Base-by-base conservation (phyloP, 2,329 filamentous ascomycete genomes). In the Talaromyces sp. region DNA sequence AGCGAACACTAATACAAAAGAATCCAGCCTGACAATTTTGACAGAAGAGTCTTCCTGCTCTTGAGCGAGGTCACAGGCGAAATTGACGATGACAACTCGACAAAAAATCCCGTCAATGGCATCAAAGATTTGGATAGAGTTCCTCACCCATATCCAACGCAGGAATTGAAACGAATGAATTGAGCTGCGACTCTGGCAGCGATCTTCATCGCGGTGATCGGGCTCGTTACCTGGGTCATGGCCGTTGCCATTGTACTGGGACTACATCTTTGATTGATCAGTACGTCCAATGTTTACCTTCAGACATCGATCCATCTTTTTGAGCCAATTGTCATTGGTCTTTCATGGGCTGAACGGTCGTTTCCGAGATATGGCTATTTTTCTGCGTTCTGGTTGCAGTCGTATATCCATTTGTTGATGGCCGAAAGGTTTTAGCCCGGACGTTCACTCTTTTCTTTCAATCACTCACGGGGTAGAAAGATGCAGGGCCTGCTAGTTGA, bases 121-220 rank as follows among this genome's bases (percentile, higher is more conserved):
- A 48, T 27, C 10, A 59, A 64, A 24, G 45, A 63, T 6, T 45
- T 70, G 2, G 68, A 70, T 33, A 60, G 65, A 14, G 67, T 69
- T n/a, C 41, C 60, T 3, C 68, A 70, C 59, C 69, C 69, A 4
- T 70, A 69, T n/a, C 64, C 66, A 22, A 63, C 67, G 2, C 24
- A 65, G 33, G 67, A 66, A 6, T 35, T 69, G 31, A 64, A 67
- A 6, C 62, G 68, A 24, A 67, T 70, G 68, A 68, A 66, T 31
- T 68, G 68, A 59, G 68, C 68, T 24, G 67, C 67, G 61, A 69
- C 67, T 33, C 68, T 69, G n/a, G 69, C 70, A 24, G 63, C 64
- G 45, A 63, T 70, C 33, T 71, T 67, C 63, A 71, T 69, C 57
- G 64, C 69, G n/a, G 33, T 71, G 14, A 67, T 70, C 11, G 69